Conservation (phyloP, 306 rosid species). For the Fragaria nilgerrensis region DNA sequence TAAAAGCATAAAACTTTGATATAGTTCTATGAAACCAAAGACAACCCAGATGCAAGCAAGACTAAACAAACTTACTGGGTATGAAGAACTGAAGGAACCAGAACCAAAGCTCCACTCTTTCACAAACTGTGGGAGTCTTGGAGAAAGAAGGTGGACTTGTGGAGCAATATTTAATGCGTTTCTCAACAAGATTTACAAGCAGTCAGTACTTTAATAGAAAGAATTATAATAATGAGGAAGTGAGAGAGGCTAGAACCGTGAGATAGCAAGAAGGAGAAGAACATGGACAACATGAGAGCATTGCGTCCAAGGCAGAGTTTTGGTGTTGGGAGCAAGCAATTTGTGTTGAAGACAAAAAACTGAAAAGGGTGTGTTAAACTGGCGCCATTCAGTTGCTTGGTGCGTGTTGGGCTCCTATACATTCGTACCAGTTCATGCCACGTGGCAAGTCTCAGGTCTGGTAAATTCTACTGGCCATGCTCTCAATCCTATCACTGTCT, state of each 20-base stretch:
- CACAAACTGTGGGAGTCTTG: neutral
- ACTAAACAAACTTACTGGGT: constrained; percentile 21
- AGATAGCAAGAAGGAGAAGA: neutral
- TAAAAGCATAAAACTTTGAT: neutral
- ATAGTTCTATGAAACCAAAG: constrained; percentile 2
- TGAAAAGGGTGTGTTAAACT: constrained; percentile 16
- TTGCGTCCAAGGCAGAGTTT: constrained; percentile 20
- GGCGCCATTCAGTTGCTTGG: constrained; percentile 26
- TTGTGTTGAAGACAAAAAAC: constrained; percentile 26
- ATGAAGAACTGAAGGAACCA: constrained; percentile 7
- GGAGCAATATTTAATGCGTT: neutral
- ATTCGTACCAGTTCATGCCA: neutral
- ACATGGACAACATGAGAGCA: neutral
- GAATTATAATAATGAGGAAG: neutral
- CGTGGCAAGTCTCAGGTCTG: neutral
- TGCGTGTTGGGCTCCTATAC: constrained; percentile 18
- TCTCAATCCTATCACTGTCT: neutral
- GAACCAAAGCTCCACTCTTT: constrained; percentile 12
- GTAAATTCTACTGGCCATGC: neutral
- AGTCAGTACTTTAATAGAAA: neutral
- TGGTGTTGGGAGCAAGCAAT: neutral
- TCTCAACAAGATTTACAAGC: neutral
- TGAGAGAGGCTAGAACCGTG: neutral
- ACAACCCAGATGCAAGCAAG: constrained; percentile 28
- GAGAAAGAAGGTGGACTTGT: neutral